Conservation (phyloP, 2,329 filamentous ascomycete species). For the Coniochaeta hoffmannii region DNA sequence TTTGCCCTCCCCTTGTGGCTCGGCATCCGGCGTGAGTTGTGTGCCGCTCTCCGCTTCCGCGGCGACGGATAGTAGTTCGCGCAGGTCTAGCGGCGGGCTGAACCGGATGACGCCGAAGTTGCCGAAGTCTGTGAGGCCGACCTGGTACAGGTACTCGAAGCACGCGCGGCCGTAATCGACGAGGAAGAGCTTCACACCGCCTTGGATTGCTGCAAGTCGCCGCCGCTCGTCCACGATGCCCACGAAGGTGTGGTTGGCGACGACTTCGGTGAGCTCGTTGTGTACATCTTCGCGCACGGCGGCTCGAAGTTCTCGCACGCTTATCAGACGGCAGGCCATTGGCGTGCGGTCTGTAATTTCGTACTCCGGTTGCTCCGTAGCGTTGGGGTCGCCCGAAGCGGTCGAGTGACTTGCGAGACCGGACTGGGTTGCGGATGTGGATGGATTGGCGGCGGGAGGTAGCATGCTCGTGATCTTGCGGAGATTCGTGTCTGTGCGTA, state of each 20-base stretch:
- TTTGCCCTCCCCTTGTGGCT: slow-evolving; percentile 1
- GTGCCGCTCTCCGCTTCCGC: slow-evolving; percentile 37
- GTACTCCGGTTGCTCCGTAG: slow-evolving; percentile 52
- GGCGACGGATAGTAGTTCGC: slow-evolving; percentile 64
- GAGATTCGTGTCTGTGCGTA: slow-evolving; percentile 80
- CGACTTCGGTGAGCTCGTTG: slow-evolving; percentile 76
- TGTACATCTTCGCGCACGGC: slow-evolving; percentile 78
- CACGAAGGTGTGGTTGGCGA: slow-evolving; percentile 85
- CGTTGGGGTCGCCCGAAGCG: not conserved
- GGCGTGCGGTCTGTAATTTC: slow-evolving; percentile 62
- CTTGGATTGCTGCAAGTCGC: slow-evolving; percentile 86
- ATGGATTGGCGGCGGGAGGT: slow-evolving; percentile 36
- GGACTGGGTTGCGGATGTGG: slow-evolving; percentile 24
- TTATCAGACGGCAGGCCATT: slow-evolving; percentile 67
- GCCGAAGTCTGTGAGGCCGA: slow-evolving; percentile 89
- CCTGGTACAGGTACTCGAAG: slow-evolving; percentile 91
- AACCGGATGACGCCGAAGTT: slow-evolving; percentile 87
- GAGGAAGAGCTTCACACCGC: slow-evolving; percentile 84
- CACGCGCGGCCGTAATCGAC: slow-evolving; percentile 85
- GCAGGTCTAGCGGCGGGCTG: slow-evolving; percentile 64
- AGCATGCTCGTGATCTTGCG: slow-evolving; percentile 98
- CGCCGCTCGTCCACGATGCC: slow-evolving; percentile 83
- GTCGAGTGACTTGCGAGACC: slow-evolving; percentile 4
- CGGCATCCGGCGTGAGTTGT: not conserved
- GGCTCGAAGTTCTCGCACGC: slow-evolving; percentile 75